Evolutionary conservation across 1,284 basidiomycete genomes (phyloP).

Genomic region (Rhodotorula sp.): DNA sequence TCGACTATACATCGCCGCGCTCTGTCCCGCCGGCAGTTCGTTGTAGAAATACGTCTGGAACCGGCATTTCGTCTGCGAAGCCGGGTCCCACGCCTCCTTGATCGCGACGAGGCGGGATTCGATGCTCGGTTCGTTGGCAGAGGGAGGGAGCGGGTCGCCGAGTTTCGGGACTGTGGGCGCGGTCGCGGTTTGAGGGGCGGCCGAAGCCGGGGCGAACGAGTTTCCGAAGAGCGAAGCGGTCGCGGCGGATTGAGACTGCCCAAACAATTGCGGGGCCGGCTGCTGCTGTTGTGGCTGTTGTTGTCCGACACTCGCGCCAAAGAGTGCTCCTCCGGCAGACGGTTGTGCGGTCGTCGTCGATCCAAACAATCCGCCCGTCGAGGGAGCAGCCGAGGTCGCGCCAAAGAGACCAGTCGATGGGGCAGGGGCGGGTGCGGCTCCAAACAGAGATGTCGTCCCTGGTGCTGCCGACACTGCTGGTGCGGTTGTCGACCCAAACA

Average conservation of each 20-base stretch:
- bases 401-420: conserved; percentile 2
- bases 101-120: conserved; percentile 24
- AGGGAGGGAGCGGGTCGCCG: conserved; percentile 26
- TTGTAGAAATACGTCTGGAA: conserved; percentile 42
- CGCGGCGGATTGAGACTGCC: conserved; percentile 39
- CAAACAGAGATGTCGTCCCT: conserved; percentile 6
- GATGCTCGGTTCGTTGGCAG: conserved; percentile 23
- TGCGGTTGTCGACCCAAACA: conserved; percentile 12
- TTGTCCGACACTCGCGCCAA: conserved; percentile 2
- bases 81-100: conserved; percentile 32
- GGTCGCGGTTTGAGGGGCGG: not conserved
- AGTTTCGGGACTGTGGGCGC: conserved; percentile 24
- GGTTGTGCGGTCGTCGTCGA: not conserved
- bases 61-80: conserved; percentile 18
- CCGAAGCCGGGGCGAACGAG: conserved; percentile 2
- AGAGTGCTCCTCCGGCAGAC: not conserved
- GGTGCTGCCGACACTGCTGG: not conserved
- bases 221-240: conserved; percentile 32
- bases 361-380: conserved; percentile 10
- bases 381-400: not conserved
- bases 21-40: conserved; percentile 13
- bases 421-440: not conserved
- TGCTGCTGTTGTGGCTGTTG: not conserved
- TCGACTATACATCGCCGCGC: conserved; percentile 14
- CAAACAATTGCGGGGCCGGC: conserved; percentile 21